A percentile compares a stretch with the other conserved stretches of the same genome.
Evolutionary conservation across 2,329 filamentous ascomycete genomes (phyloP).

Genomic region (Nannizziopsis arthrosporioides): DNA sequence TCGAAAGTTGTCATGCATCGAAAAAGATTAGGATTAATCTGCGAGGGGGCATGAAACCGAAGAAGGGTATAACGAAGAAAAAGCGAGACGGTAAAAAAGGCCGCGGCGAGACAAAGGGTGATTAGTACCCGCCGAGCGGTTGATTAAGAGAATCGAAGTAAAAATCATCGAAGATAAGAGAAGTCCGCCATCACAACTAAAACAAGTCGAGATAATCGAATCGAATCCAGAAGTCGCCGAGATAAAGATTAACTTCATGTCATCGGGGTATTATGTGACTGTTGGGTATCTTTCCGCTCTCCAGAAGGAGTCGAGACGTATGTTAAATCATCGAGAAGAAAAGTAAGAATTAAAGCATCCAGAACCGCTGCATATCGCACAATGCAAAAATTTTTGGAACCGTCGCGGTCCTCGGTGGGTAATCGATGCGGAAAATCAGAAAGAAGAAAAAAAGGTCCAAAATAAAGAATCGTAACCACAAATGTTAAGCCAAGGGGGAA

Average conservation of each 20-base stretch:
- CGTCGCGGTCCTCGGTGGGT: no score
- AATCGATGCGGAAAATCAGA: slow-evolving; percentile 13
- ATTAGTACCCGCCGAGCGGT: neutral
- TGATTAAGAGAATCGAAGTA: no score
- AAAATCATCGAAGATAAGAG: neutral
- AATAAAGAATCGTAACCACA: neutral
- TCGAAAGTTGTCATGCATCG: slow-evolving; percentile 3
- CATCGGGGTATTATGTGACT: neutral
- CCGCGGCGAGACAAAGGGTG: no score
- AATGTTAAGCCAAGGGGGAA: neutral
- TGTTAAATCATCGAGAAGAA: slow-evolving; percentile 4
- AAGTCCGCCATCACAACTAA: neutral
- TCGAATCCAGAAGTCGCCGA: no score
- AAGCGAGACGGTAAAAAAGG: neutral
- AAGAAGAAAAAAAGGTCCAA: slow-evolving; percentile 17
- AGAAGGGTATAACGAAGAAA: slow-evolving; percentile 1
- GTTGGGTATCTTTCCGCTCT: neutral
- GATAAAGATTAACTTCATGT: neutral
- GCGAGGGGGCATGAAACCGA: neutral
- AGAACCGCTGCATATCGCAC: slow-evolving; percentile 2
- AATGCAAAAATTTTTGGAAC: no score
- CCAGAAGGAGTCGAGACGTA: neutral
- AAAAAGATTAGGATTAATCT: neutral
- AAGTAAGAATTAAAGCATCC: slow-evolving; percentile 1
- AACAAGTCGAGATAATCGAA: neutral